Evolutionary conservation across 2,329 filamentous ascomycete genomes (phyloP), one percentile per base, ranked within the genome.

Genomic region (Epichloe typhina): DNA sequence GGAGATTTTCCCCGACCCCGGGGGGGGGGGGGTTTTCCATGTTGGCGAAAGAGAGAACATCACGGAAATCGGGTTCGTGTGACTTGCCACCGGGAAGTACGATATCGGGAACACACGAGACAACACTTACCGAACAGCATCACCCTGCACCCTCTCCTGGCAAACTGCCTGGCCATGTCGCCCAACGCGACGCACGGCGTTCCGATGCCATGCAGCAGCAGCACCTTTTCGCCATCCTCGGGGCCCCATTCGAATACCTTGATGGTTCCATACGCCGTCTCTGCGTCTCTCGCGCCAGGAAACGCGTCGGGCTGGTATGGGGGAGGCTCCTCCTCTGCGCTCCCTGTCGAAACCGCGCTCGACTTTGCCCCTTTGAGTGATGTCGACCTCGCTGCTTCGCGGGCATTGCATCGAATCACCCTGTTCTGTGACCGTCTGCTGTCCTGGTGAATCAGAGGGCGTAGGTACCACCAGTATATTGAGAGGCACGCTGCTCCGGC

Each of bases 211-310:
- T 91, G 88, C 15, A 94, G 68, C 26, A 94, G 69, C 13, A 94
- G 68, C 1, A 91, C 80, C 60, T 83, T 88, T 31, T 80, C 75
- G 1, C 86, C 87, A 37, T 75, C 69, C 52, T 80, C 74, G 0
- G 86, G 84, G 0, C 88, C 88, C 76, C 83, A 93, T 70, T 94
- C 88, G 62, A 88, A 91, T 3, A 87, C 82, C 44, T 83, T 72
- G 54, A 87, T 77, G 4, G 70, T 78, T 15, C 88, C 87, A 61
- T 87, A 89, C 5, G 82, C 79, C 4, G 80, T 84, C 12, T 71
- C 62, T 15, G 93, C 80, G 62, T 88, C 79, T 52, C 86, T 75
- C 0, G 71, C 78, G 6, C 86, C 83, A 0, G 84, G 85, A 13
- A 90, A 74, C 15, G 77, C 75, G 64, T 88, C 76, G 3, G 80